These are phyloP conservation scores for Pleoardoris graminearum DNA, from an alignment of 2,329 filamentous ascomycete genomes.

Conservation along the genomic window DNA sequence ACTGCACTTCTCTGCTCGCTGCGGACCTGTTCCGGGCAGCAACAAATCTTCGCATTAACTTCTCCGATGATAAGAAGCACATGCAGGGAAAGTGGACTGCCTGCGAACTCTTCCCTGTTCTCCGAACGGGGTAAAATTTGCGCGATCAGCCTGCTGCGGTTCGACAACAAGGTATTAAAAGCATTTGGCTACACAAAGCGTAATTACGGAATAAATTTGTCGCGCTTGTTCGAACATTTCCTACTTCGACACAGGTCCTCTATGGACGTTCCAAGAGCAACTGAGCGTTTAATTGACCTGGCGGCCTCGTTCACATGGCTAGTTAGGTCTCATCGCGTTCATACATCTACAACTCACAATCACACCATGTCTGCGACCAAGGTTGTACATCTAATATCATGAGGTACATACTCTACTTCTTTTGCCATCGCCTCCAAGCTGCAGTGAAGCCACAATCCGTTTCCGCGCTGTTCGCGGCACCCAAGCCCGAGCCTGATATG, in stretches of 20 bases:
- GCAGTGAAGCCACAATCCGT: conserved; percentile 5
- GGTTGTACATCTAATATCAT: neutral
- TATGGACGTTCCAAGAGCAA: conserved; percentile 46
- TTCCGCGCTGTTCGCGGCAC: neutral
- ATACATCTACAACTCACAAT: conserved; percentile 23
- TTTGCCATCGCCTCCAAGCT: conserved; percentile 15
- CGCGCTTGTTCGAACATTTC: conserved; percentile 45
- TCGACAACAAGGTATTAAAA: neutral
- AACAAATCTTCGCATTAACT: neutral
- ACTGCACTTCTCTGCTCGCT: neutral
- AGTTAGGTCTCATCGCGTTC: conserved; percentile 45
- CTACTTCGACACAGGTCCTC: conserved; percentile 45
- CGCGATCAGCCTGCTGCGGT: neutral
- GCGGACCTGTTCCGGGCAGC: neutral
- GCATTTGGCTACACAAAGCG: neutral
- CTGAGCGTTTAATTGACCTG: conserved; percentile 47
- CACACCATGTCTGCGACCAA: neutral
- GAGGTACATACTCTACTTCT: neutral
- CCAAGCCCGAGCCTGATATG: neutral
- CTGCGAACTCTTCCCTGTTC: neutral
- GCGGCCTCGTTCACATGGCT: conserved; percentile 37
- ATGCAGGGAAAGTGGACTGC: neutral
- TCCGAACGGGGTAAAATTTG: neutral
- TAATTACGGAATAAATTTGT: conserved; percentile 43
- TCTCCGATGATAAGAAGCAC: neutral